Conservation (phyloP, 352 stramenopile genomes). For the Pythium utonaiense region DNA sequence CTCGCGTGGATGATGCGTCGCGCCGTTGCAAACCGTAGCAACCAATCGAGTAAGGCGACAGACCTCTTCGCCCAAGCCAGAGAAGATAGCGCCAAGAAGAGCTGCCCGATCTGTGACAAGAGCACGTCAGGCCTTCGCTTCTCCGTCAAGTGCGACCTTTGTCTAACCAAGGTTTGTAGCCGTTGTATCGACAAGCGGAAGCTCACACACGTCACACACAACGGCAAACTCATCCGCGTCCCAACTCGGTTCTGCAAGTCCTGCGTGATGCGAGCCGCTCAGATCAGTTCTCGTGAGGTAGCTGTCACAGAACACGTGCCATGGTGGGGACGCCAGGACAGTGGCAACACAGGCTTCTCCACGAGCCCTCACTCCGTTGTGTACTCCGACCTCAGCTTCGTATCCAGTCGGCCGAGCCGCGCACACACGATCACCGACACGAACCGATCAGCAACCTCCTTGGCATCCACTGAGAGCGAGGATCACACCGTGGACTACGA, state of each 20-base stretch:
- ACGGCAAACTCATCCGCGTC: conserved; percentile 1
- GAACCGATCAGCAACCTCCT: neutral
- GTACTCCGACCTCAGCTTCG: conserved; percentile 1
- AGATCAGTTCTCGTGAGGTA: conserved; percentile 7
- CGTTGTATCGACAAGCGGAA: conserved; percentile 16
- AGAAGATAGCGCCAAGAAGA: neutral
- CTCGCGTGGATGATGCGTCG: neutral
- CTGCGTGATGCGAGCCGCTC: neutral
- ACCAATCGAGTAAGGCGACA: neutral
- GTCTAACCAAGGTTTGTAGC: conserved; percentile 1
- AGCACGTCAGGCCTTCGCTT: neutral
- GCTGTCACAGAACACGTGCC: conserved; percentile 2
- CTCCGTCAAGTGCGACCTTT: conserved; percentile 1
- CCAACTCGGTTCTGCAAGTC: conserved; percentile 9
- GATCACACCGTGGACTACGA: neutral
- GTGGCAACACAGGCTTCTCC: neutral
- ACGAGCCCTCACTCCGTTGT: neutral
- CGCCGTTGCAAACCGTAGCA: neutral
- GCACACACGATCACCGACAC: neutral
- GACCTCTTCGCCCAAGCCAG: neutral
- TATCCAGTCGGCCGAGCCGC: neutral
- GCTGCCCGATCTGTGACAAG: conserved; percentile 4
- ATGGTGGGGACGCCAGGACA: neutral
- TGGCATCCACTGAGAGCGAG: neutral
- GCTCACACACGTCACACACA: neutral